Base-by-base conservation (phyloP, 1,284 basidiomycete species). In the Anthracocystis setariae region DNA sequence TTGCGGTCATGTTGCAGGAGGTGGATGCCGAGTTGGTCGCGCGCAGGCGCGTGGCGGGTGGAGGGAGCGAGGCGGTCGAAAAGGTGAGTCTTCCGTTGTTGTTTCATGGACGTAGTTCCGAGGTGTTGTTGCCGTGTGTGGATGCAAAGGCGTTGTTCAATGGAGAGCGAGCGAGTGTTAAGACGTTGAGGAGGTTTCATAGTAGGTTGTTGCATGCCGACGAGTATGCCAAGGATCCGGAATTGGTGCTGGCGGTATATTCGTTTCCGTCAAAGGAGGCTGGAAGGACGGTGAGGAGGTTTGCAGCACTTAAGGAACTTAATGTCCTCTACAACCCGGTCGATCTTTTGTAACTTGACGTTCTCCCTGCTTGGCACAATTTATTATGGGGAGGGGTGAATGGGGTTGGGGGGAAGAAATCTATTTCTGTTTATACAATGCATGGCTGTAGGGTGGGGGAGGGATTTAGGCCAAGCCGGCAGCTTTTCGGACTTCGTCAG, bases 401-500 rank as follows among this genome's bases (percentile, higher is more conserved):
- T n/a, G n/a, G n/a, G n/a, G n/a, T n/a, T n/a, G n/a, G n/a, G n/a
- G n/a, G n/a, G n/a, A n/a, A n/a, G n/a, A n/a, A n/a, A n/a, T n/a
- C n/a, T n/a, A n/a, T n/a, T n/a, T n/a, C n/a, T n/a, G n/a, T n/a
- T 29, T 29, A 29, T 29, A 29, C 29, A 29, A 12, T 29, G 29
- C n/a, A n/a, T n/a, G n/a, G n/a, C n/a, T n/a, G n/a, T n/a, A n/a
- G n/a, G n/a, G n/a, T n/a, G n/a, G n/a, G n/a, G n/a, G 29, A 29
- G 5, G 29, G 12, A 12, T 23, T 43, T 32, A 73, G 4, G 65
- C 60, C 20, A 80, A 49, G 15, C 78, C 78, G n/a, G 78, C 78
- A n/a, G 77, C 78, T 33, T 66, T 70, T 33, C 76, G 71, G 21
- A 80, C 78, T 29, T 80, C 75, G 12, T 78, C 72, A 5, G 78